Base-by-base conservation (phyloP, 495 filamentous ascomycete species). In the Podospora fimiseda region DNA sequence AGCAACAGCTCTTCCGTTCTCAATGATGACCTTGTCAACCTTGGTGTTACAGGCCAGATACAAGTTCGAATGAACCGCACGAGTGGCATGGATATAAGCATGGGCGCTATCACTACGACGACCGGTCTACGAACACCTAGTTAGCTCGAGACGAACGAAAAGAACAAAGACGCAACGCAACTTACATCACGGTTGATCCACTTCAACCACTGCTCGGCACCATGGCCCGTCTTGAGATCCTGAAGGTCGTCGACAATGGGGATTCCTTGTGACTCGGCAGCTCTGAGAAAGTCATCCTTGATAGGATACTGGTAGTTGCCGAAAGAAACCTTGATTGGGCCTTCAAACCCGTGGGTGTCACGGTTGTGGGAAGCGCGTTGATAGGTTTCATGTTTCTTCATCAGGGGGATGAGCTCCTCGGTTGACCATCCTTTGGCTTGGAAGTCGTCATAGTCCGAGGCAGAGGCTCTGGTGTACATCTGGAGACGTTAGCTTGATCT, bases 381-480 rank as follows among this genome's bases (percentile, higher is more conserved):
- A 56, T 91, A 93, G 0, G 87, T 91, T 71, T 91, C 88, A 59
- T 88, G 83, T 72, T 88, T 90, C 68, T 74, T 86, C 86, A 90
- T 90, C 13, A 92, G 73, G 1, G 88, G 87, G 22, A 92, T 66
- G 11, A 90, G 73, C 52, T 90, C 85, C 59, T 90, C 80, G 9
- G 87, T 89, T 5, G 77, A 82, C 88, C 87, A 92, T 15, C 88
- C 87, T 55, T 89, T 82, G 18, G 86, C 80, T 53, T 89, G 82
- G 64, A 89, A 93, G 65, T 90, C 87, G 63, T 93, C 88, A 53
- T 90, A 91, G 65, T 90, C 88, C 0, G 84, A 87, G 13, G 85
- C 85, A 3, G 82, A 86, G n/a, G 87, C 87, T 48, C 87, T 74
- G 38, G 87, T 90, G 72, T 90, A 92, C 87, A 90, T 92, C 85